Evolutionary conservation across 805 yeast species (phyloP), one percentile per base, ranked within the genome.

Genomic region (Spathaspora girioi): DNA sequence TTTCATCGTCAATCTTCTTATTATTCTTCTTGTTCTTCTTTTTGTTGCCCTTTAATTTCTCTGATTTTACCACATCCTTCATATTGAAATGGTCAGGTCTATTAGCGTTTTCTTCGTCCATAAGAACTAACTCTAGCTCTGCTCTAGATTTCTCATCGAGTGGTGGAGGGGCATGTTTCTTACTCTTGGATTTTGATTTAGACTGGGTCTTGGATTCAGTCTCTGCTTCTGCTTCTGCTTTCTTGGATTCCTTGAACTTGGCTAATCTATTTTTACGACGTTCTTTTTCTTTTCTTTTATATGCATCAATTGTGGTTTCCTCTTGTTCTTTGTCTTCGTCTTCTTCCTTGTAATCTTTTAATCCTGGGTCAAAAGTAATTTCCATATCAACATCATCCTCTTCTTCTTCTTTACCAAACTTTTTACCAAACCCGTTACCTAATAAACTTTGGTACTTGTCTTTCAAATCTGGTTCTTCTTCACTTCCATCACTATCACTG

Each of bases 321-420:
- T 86, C 87, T 35, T 35, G 40, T 40, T 71, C 73, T 14, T 73
- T 82, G n/a, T 61, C 70, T 31, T 54, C 58, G 38, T 62, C 68
- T 47, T 69, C 69, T 11, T 63, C 73, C 10, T 66, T 61, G 20
- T 65, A 51, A 27, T 76, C 82, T 44, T 78, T 79, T 49, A 91
- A 69, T 2, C 89, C 97, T 1, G 98, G 97, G 38, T 92, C 90
- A 68, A 94, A 94, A 0, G 97, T 91, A 59, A 94, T 89, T 66
- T 94, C 98, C 90, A 94, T 88, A 62, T 91, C 97, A 27, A 88
- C 86, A 46, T 83, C 93, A 46, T 76, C 86, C 27, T 82, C 85
- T 15, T 71, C 80, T 0, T 56, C 66, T 11, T 56, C 64, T 23
- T 53, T 52, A 17, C 62, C 63, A 40, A 58, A 56, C 48, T 60